A percentile compares a stretch with the other conserved stretches of the same genome.
phyloP scores from a whole-genome alignment of 116 monocot species.

The Dioscorea cayenensis region DNA sequence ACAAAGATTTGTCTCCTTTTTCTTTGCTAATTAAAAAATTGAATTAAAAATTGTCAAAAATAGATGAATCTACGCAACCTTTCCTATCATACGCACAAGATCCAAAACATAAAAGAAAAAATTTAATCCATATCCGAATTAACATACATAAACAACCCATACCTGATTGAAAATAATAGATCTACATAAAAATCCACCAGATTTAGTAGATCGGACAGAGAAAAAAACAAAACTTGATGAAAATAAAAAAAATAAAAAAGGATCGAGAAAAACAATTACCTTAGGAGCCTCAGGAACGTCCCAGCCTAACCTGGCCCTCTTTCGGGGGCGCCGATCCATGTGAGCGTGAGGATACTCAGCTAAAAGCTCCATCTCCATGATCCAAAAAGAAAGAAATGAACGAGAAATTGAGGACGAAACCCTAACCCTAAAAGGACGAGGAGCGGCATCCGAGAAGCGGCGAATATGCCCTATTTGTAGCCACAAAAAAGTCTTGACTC shows the following conservation, averaged over 20 bases:
- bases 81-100: neutral
- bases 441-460: neutral
- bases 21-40: no score
- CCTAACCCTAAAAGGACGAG: neutral
- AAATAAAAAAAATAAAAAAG: neutral
- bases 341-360: conserved; percentile 44
- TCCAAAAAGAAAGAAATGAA: neutral
- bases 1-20: no score
- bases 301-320: conserved; percentile 70
- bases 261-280: conserved; percentile 17
- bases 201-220: conserved; percentile 10
- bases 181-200: conserved; percentile 6
- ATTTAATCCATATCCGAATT: neutral
- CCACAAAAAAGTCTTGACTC: neutral
- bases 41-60: neutral
- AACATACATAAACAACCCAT: conserved; percentile 2
- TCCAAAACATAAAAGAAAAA: neutral
- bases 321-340: conserved; percentile 51
- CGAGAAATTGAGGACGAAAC: neutral
- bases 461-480: neutral
- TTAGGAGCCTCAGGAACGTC: conserved; percentile 37
- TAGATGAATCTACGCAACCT: neutral
- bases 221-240: conserved; percentile 5
- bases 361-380: conserved; percentile 54
- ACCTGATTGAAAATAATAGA: conserved; percentile 18